These are phyloP conservation scores for Pouteria glomerata DNA, from an alignment of 148 eudicot genomes.

Conservation along the genomic window DNA sequence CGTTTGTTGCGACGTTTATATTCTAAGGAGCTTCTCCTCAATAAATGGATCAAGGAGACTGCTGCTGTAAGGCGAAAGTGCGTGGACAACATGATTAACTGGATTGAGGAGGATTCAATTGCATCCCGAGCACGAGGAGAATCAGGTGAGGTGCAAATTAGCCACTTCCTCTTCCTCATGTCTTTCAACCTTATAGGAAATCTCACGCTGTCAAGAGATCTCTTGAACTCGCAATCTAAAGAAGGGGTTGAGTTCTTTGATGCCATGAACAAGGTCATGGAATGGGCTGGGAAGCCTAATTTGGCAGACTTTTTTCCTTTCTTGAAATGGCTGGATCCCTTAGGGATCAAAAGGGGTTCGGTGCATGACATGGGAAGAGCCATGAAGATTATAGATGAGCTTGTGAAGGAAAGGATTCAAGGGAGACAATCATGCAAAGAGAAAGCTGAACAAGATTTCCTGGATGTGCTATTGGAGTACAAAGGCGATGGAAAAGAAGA, in stretches of 20 bases:
- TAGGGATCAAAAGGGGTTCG: conserved; percentile 19
- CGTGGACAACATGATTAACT: conserved; percentile 21
- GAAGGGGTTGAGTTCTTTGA: conserved; percentile 25
- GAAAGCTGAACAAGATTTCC: conserved; percentile 18
- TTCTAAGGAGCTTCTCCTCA: conserved; percentile 17
- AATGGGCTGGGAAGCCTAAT: conserved; percentile 27
- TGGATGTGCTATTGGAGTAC: conserved; percentile 29
- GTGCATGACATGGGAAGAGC: conserved; percentile 13
- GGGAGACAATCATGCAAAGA: conserved; percentile 3
- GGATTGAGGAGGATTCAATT: conserved; percentile 33
- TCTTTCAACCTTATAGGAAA: conserved; percentile 38
- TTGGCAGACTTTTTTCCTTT: conserved; percentile 25
- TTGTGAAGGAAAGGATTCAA: conserved; percentile 27
- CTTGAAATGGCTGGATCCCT: conserved; percentile 24
- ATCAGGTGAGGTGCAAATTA: conserved; percentile 16
- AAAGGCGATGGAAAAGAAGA: conserved; percentile 23
- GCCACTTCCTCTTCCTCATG: conserved; percentile 22
- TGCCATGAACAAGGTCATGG: conserved; percentile 22
- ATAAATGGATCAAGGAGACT: conserved; percentile 19
- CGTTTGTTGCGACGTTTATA: conserved; percentile 16
- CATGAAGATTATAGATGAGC: conserved; percentile 15
- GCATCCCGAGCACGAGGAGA: conserved; percentile 5
- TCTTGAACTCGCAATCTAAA: conserved; percentile 12
- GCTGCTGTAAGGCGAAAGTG: conserved; percentile 13
- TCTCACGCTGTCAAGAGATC: conserved; percentile 29